Evolutionary conservation across 108 stramenopile genomes (phyloP).

Genomic region (Phaeodactylum tricornutum): DNA sequence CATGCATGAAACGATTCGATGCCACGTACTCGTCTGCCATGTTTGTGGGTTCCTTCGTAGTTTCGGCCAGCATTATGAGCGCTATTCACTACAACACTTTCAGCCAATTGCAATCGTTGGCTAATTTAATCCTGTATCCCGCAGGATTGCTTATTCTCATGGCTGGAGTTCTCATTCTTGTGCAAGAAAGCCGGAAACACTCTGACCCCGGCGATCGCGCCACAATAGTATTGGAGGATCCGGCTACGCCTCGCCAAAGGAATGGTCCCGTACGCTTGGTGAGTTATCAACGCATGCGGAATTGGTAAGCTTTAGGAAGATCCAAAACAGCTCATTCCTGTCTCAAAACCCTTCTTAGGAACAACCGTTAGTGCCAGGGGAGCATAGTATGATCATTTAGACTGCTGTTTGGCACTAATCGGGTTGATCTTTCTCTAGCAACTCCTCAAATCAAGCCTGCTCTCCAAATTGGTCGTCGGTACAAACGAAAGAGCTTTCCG

Average conservation of each 20-base stretch:
- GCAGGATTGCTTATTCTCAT: slow-evolving; percentile 46
- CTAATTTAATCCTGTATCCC: slow-evolving; percentile 49
- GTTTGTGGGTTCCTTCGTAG: slow-evolving; percentile 74
- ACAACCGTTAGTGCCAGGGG: too few species aligned
- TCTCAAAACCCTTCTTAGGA: too few species aligned
- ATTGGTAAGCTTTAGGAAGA: too few species aligned
- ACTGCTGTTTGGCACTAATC: too few species aligned
- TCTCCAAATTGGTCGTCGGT: too few species aligned
- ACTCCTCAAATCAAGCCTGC: too few species aligned
- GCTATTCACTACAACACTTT: slow-evolving; percentile 71
- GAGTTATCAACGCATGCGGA: neutral
- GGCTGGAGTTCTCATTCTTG: slow-evolving; percentile 49
- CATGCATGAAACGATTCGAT: slow-evolving; percentile 80
- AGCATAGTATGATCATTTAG: too few species aligned
- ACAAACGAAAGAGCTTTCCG: too few species aligned
- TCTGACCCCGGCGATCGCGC: too few species aligned
- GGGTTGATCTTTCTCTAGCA: too few species aligned
- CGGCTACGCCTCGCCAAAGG: neutral
- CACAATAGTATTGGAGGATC: too few species aligned
- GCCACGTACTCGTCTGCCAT: slow-evolving; percentile 69
- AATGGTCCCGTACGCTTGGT: neutral
- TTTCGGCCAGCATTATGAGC: slow-evolving; percentile 60
- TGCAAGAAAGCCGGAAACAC: neutral
- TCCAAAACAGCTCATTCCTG: too few species aligned
- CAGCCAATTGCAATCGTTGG: slow-evolving; percentile 22